Conservation (phyloP, 306 rosid species). For the Fragaria vesca region DNA sequence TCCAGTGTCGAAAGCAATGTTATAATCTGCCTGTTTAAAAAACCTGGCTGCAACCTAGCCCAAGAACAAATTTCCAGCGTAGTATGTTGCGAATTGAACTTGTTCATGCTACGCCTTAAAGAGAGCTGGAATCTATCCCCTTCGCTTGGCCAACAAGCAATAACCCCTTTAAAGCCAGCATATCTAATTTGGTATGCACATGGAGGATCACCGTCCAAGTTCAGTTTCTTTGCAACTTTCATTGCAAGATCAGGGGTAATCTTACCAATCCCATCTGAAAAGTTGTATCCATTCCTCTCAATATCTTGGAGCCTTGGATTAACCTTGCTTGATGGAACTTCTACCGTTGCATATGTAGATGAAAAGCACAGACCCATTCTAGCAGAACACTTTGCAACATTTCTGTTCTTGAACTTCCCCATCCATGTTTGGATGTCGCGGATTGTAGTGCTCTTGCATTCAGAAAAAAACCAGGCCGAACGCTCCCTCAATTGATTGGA, state of each 20-base stretch:
- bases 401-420: slow-evolving; percentile 60
- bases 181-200: slow-evolving; percentile 84
- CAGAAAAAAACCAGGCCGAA: slow-evolving; percentile 89
- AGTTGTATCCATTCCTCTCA: slow-evolving; percentile 47
- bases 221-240: slow-evolving; percentile 72
- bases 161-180: slow-evolving; percentile 93
- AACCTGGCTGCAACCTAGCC: slow-evolving; percentile 89
- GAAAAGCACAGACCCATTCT: slow-evolving; percentile 90
- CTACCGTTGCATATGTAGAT: slow-evolving; percentile 80
- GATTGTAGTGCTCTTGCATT: slow-evolving; percentile 28
- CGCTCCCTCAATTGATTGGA: slow-evolving; percentile 82
- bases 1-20: slow-evolving; percentile 63
- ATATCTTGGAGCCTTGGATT: slow-evolving; percentile 45
- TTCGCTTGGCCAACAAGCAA: slow-evolving; percentile 74
- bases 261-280: slow-evolving; percentile 86
- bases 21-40: slow-evolving; percentile 78
- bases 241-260: slow-evolving; percentile 71
- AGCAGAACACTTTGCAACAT: slow-evolving; percentile 80
- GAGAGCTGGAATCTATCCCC: slow-evolving; percentile 56
- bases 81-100: slow-evolving; percentile 54
- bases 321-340: slow-evolving; percentile 52
- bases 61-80: slow-evolving; percentile 78
- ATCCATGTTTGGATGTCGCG: slow-evolving; percentile 48
- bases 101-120: slow-evolving; percentile 73
- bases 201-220: slow-evolving; percentile 50